Evolutionary conservation across 306 rosid genomes (phyloP).

Genomic region (Malus orientalis): DNA sequence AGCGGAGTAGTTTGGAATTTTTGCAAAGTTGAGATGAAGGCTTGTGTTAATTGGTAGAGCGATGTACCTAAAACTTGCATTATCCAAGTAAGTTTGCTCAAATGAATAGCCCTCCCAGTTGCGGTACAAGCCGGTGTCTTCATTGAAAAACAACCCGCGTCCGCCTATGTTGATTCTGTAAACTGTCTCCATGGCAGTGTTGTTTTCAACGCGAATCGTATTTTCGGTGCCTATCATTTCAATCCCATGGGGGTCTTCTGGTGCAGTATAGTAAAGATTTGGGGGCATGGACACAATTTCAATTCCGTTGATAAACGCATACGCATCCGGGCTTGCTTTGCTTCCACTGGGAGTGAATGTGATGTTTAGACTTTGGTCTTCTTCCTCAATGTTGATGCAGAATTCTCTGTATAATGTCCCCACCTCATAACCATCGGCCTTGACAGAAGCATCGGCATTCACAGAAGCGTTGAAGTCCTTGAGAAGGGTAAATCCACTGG

Average conservation of each 20-base stretch:
- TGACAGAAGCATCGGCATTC: neutral
- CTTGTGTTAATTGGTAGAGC: rapidly evolving
- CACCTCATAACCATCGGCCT: too few species aligned
- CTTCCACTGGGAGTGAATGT: slow-evolving; percentile 9
- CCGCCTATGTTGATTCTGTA: slow-evolving; percentile 19
- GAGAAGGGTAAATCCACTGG: slow-evolving; percentile 36
- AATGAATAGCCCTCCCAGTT: rapidly evolving
- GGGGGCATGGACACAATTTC: slow-evolving; percentile 46
- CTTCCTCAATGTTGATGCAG: neutral
- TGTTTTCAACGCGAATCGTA: neutral
- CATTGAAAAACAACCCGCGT: too few species aligned
- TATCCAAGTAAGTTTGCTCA: rapidly evolving
- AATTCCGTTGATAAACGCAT: slow-evolving; percentile 19
- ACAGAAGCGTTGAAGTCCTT: slow-evolving; percentile 15
- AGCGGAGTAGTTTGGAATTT: neutral
- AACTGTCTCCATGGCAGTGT: slow-evolving; percentile 15
- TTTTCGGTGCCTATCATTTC: neutral
- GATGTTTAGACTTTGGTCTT: neutral
- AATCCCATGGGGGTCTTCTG: neutral
- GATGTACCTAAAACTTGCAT: rapidly evolving
- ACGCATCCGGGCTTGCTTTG: neutral
- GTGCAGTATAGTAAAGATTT: slow-evolving; percentile 32
- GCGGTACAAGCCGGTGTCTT: slow-evolving; percentile 34
- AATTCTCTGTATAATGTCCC: neutral
- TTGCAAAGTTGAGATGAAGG: neutral